phyloP scores from a whole-genome alignment of 2,329 filamentous ascomycete species.

The Trichophyton benhamiae region DNA sequence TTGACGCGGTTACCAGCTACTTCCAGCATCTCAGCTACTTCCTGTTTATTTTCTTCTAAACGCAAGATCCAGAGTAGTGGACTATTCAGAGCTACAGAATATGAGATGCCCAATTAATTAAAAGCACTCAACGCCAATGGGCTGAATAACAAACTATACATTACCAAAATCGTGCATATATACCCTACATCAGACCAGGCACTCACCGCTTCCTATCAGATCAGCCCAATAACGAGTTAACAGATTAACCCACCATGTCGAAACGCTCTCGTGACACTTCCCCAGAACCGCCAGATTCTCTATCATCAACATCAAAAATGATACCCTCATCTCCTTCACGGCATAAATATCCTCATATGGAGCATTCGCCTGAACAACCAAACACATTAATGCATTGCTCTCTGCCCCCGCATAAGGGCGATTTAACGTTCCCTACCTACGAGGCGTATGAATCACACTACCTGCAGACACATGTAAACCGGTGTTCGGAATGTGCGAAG shows the following conservation, averaged over 20 bases:
- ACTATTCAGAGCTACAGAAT: background rate
- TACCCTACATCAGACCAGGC: background rate
- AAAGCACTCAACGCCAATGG: background rate
- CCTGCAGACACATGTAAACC: constrained; percentile 63
- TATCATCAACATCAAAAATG: constrained; percentile 11
- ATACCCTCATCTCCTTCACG: constrained; percentile 12
- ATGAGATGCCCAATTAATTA: too few relatives aligned
- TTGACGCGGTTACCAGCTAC: background rate
- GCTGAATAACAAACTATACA: background rate
- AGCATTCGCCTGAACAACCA: constrained; percentile 14
- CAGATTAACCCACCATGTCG: constrained; percentile 38
- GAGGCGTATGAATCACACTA: constrained; percentile 83
- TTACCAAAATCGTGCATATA: background rate
- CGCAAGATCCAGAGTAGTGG: too few relatives aligned
- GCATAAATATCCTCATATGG: constrained; percentile 48
- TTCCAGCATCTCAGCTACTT: background rate
- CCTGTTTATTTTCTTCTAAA: too few relatives aligned
- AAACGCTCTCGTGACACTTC: constrained; percentile 44
- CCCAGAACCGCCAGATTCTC: constrained; percentile 25
- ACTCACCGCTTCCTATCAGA: background rate
- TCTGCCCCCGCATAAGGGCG: constrained; percentile 64
- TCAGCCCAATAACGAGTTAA: background rate
- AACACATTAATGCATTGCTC: constrained; percentile 59
- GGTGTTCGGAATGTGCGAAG: constrained; percentile 70
- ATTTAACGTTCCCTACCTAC: constrained; percentile 59